phyloP scores from a whole-genome alignment of 192 early-diverging fungal genomes.

The Coemansia sp. region DNA sequence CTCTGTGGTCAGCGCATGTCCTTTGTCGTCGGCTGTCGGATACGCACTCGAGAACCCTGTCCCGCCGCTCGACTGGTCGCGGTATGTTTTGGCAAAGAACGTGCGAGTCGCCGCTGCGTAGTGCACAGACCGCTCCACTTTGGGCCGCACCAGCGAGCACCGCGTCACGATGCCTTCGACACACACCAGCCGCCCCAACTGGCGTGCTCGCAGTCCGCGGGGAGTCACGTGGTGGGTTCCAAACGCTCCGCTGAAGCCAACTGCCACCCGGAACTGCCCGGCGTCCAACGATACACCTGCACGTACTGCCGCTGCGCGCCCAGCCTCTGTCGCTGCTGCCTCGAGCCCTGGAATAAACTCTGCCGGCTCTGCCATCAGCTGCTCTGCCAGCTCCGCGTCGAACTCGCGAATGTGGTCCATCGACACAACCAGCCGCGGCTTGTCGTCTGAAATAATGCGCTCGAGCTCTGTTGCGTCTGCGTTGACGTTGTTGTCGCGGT shows the following conservation, averaged over 20 bases:
- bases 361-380: slow-evolving; percentile 69
- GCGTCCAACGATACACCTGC: slow-evolving; percentile 19
- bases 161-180: slow-evolving; percentile 97
- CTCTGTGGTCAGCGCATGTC: slow-evolving; percentile 88
- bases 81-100: slow-evolving; percentile 83
- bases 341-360: slow-evolving; percentile 88
- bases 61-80: slow-evolving; percentile 77
- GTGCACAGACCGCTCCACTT: slow-evolving; percentile 88
- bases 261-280: slow-evolving; percentile 49
- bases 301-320: background rate
- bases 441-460: slow-evolving; percentile 14
- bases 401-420: slow-evolving; percentile 85
- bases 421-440: slow-evolving; percentile 76
- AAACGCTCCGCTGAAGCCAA: slow-evolving; percentile 91
- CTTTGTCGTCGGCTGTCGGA: slow-evolving; percentile 93
- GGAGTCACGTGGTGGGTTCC: slow-evolving; percentile 87
- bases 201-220: slow-evolving; percentile 74
- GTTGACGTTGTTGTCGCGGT: slow-evolving; percentile 55
- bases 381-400: slow-evolving; percentile 68
- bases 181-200: slow-evolving; percentile 85
- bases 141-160: slow-evolving; percentile 95
- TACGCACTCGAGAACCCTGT: slow-evolving; percentile 70
- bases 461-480: slow-evolving; percentile 37
- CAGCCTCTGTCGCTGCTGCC: slow-evolving; percentile 40
- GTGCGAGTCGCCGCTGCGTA: slow-evolving; percentile 82